Evolutionary conservation across 495 filamentous ascomycete genomes (phyloP), one percentile per base, ranked within the genome.

Genomic region (Podospora pseudoanserina): DNA sequence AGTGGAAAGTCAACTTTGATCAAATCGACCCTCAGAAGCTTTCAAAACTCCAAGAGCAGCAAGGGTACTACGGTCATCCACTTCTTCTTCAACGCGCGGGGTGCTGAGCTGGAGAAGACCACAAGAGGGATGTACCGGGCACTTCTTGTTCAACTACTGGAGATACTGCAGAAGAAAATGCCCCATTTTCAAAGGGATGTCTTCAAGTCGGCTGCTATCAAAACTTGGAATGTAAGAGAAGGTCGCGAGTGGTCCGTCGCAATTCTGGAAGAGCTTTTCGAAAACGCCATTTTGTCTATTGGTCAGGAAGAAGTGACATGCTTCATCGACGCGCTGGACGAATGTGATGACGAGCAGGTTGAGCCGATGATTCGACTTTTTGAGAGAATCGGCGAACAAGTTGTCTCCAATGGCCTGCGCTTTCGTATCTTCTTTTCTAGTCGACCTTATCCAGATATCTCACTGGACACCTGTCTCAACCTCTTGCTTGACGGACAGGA

Each of bases 51-150:
- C 7, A 72, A 67, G 59, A 64, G 27, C 5, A 61, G 65, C 61
- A 68, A 63, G 30, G 59, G 60, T 30, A 65, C 68, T 5, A 65
- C 63, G 13, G 53, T 72, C 49, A 65, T 73, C 3, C 73, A 68
- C 4, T 79, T 76, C 63, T 78, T 77, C 69, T 79, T 77, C 75
- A 74, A 77, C 62, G 75, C 77, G 7, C 72, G 77, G 18, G 77
- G 86, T 0, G 75, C 72, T 1, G 32, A 74, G 5, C 71, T 88
- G 27, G 85, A 88, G 72, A 85, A 81, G 66, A 83, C 85, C 0
- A 78, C 77, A 2, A 3, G 63, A 1, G 86, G 87, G 5, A 85
- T 88, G 82, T 88, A 87, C 68, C 84, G 85, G 53, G 86, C 86
- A 0, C 67, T 88, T 1, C 67, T 83, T 23, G 34, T 76, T 4